Conservation (phyloP, 2,329 filamentous ascomycete genomes). For the Lachnellula occidentalis region DNA sequence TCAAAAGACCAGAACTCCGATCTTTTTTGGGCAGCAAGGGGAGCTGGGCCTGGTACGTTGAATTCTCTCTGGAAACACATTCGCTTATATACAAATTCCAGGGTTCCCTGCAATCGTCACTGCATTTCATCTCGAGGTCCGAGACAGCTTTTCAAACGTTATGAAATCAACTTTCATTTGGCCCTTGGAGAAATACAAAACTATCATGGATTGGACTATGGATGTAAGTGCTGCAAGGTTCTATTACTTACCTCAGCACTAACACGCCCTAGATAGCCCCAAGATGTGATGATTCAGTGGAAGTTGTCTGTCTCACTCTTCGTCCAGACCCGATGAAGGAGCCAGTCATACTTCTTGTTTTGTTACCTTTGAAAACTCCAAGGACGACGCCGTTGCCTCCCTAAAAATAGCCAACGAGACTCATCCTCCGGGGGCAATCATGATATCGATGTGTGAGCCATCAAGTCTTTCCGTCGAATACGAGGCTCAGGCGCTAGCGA, state of each 20-base stretch:
- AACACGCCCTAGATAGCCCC: slow-evolving; percentile 18
- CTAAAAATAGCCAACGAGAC: slow-evolving; percentile 35
- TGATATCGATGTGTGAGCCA: slow-evolving; percentile 35
- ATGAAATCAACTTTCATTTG: slow-evolving; percentile 39
- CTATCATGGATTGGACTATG: slow-evolving; percentile 43
- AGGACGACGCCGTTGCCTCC: slow-evolving; percentile 32
- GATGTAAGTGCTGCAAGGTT: slow-evolving; percentile 29
- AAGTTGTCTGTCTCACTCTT: slow-evolving; percentile 37
- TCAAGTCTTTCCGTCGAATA: slow-evolving; percentile 41
- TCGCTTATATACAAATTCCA: slow-evolving; percentile 10
- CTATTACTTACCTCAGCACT: background rate
- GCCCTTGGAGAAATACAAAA: slow-evolving; percentile 39
- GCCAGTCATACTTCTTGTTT: slow-evolving; percentile 34
- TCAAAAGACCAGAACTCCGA: slow-evolving; percentile 41
- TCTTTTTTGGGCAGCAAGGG: slow-evolving; percentile 40
- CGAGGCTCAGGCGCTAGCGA: slow-evolving; percentile 38
- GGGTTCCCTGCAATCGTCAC: slow-evolving; percentile 50
- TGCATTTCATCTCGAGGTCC: slow-evolving; percentile 40
- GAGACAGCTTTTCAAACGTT: slow-evolving; percentile 10
- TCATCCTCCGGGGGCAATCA: slow-evolving; percentile 34
- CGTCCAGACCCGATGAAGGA: slow-evolving; percentile 28
- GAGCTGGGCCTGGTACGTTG: slow-evolving; percentile 17
- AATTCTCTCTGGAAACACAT: background rate
- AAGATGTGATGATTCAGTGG: slow-evolving; percentile 34
- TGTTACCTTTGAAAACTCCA: slow-evolving; percentile 37